Evolutionary conservation across 345 rosid genomes (phyloP), one percentile per base, ranked within the genome.

Genomic region (Citrus medica): DNA sequence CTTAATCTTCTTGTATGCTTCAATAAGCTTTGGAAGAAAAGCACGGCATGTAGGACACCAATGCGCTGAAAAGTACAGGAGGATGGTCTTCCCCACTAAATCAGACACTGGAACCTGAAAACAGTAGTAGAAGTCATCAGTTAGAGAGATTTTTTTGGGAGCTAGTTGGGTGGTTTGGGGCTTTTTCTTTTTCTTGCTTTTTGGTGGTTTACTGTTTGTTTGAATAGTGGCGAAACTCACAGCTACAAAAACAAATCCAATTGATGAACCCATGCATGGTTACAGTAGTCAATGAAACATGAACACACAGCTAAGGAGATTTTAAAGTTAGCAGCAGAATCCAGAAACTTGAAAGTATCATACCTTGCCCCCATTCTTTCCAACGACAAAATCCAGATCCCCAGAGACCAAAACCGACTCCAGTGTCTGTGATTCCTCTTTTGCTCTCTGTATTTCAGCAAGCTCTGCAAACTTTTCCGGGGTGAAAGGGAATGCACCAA

Each of bases 51-150:
- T 90, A 33, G 86, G 85, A 66, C 89, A 91, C 94, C 97, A 87
- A 72, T 89, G 89, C 1, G 93, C 92, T 71, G 97, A 93, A 87
- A 91, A 91, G 81, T 89, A 90, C 53, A 94, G 80, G 25, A 91
- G 88, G 75, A 88, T 84, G 83, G 81, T 84, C 86, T 88, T 94
- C 59, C 97, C 95, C 62, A 82, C 91, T 63, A 91, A 86, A 32
- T 83, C 90, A 8, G 90, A 79, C 62, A 89, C 86, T 3, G 81
- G 85, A 53, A 94, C 86, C 94, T 90, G 78, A 82, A 32, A 33
- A 37, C 67, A 63, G 55, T 22, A 21, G 8, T 66, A 24, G 3
- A 63, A 75, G 25, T 30, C 69, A 48, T 13, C 37, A n/a, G 25
- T 70, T 28, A 48, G 25, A 71, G 4, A 51, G 40, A 71, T 46